Evolutionary conservation across 2,329 filamentous ascomycete species (phyloP).

Genomic region (Arthroderma sp.): DNA sequence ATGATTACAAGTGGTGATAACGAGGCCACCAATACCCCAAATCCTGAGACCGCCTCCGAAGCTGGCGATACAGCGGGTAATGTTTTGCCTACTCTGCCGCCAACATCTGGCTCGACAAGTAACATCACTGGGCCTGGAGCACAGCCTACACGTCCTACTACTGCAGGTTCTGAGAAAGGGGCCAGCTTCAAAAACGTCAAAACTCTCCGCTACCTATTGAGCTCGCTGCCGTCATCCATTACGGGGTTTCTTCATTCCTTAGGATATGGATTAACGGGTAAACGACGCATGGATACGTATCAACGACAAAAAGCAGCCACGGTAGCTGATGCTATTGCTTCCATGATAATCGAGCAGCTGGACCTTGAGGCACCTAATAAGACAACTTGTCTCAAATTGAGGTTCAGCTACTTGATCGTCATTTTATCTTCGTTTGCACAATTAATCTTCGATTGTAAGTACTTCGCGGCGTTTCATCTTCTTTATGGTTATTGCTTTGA

Average conservation of each 20-base stretch:
- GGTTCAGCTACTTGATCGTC: conserved; percentile 67
- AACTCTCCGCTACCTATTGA: conserved; percentile 61
- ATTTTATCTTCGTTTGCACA: conserved; percentile 66
- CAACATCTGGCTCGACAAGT: not conserved
- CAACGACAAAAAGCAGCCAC: conserved; percentile 47
- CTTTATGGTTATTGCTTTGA: not conserved
- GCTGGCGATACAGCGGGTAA: conserved; percentile 11
- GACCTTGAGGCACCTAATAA: conserved; percentile 36
- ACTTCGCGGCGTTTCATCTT: conserved; percentile 5
- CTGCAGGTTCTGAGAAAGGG: conserved; percentile 14
- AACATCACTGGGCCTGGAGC: not conserved
- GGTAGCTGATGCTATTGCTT: conserved; percentile 57
- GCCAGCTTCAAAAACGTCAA: conserved; percentile 61
- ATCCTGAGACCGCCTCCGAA: conserved; percentile 12
- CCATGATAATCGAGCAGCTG: conserved; percentile 56
- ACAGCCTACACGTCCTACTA: not conserved
- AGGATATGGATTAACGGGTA: conserved; percentile 66
- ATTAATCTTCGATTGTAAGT: conserved; percentile 57
- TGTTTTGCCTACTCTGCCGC: conserved; percentile 12
- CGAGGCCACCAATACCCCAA: conserved; percentile 17
- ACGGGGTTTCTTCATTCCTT: conserved; percentile 75
- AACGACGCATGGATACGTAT: conserved; percentile 55
- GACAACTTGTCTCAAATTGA: conserved; percentile 39
- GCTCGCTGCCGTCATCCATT: conserved; percentile 65
- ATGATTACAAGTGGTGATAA: conserved; percentile 29